Evolutionary conservation across 2,329 filamentous ascomycete species (phyloP), one percentile per base, ranked within the genome.

Genomic region (Monilinia polystroma): DNA sequence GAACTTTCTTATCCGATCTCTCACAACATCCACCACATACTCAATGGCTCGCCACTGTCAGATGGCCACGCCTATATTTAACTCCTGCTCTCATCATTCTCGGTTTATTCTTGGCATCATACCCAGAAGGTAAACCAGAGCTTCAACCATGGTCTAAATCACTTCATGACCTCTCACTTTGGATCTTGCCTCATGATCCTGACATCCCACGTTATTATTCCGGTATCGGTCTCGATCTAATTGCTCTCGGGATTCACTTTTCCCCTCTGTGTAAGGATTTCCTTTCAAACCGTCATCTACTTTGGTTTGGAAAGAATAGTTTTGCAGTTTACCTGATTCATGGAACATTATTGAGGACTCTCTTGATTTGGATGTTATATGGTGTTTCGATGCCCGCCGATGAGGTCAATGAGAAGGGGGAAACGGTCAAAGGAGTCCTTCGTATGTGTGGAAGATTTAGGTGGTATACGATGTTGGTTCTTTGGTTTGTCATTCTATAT

Each of bases 321-420:
- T 88, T 88, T 72, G 85, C 86, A 1, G 84, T 89, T 18, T 89
- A 89, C 72, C 80, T 89, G 8, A 77, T 89, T 26, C 87, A 89
- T 75, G 87, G 86, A 53, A 82, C 83, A 0, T 79, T 89, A 41
- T 81, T 88, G 71, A 83, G 86, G 66, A 84, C 82, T 32, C 75
- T 87, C 10, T 78, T 89, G 18, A 83, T 84, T 35, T 88, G 85
- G 84, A 81, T 88, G 79, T 77, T 87, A 16, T 88, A 82, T 68
- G 80, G 83, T 20, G 75, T 82, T 56, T 72, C 77, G 1, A 78
- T 79, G 16, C 72, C 74, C 18, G 66, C 71, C 18, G 71, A 74
- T 55, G 62, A 74, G 11, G 67, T 67, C 0, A 68, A 73, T 47
- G 74, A 75, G 26, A 71, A 77, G n/a, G 75, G 80, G 20, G 73